Conservation (phyloP, 306 rosid species). For the Acacia acuminata region DNA sequence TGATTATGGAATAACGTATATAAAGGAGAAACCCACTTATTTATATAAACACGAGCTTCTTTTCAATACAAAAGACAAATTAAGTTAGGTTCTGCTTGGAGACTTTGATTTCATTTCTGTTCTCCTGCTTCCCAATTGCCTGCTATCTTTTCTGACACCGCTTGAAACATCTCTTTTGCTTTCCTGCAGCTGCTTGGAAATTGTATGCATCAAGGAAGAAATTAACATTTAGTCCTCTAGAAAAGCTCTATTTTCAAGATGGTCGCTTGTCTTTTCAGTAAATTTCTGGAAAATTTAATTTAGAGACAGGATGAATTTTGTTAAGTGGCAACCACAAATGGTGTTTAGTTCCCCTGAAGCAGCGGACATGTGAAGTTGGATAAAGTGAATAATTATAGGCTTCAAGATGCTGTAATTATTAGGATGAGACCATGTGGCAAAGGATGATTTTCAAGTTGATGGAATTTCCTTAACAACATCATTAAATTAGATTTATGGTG, state of each 20-base stretch:
- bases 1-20: neutral
- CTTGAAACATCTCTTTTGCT: conserved; percentile 43
- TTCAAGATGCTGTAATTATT: neutral
- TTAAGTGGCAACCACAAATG: neutral
- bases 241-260: neutral
- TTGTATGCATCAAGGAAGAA: conserved; percentile 2
- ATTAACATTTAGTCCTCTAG: neutral
- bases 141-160: conserved; percentile 39
- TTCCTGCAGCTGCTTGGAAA: conserved; percentile 43
- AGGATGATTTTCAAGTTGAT: neutral
- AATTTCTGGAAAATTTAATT: neutral
- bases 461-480: neutral
- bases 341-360: neutral
- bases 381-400: neutral
- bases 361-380: neutral
- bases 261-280: neutral
- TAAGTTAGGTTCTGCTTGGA: conserved; percentile 4
- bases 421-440: neutral
- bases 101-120: conserved; percentile 33
- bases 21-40: conserved; percentile 38
- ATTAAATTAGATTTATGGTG: neutral
- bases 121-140: conserved; percentile 42
- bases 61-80: conserved; percentile 11
- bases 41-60: conserved; percentile 1
- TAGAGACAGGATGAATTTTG: neutral